Evolutionary conservation across 306 rosid genomes (phyloP), one percentile per base, ranked within the genome.

Genomic region (Lithocarpus polystachyus): DNA sequence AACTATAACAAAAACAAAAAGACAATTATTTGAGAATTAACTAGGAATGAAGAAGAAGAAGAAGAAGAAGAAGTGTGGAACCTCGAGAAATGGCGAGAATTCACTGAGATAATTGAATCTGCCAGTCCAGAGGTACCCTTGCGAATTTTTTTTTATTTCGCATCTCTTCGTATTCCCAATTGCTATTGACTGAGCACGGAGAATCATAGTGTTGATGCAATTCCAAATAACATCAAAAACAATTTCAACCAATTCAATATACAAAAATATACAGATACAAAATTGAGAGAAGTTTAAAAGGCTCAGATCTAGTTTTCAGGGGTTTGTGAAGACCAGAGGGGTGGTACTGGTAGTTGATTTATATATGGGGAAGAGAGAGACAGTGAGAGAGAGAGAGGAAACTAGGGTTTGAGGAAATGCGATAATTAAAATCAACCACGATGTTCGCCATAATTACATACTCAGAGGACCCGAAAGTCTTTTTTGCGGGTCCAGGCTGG

Each of bases 11-110:
- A 2, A 65, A 3, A 13, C 1, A 59, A 1, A 33, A 14, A 1
- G 17, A 9, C 54, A 72, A 17, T 20, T 37, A 35, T 40, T 17
- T 11, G 77, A 1, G 33, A 75, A 33, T 20, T 20, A 40, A 40
- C 17, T 20, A 19, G 6, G 64, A 43, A 51, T 2, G 8, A 64
- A 60, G 56, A 62, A 37, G 35, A 24, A 18, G 8, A 64, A 60
- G 56, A 62, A 37, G 35, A 24, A 18, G 67, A 56, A 6, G 79
- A 73, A 83, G 17, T 89, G 80, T 91, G 74, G 82, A 73, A 22
- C 93, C 86, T 84, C 90, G 88, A 91, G 93, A 89, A 89, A 89
- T 43, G 83, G 93, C 82, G 67, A 86, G 80, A 89, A 76, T 84
- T 88, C 82, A 89, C 14, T 56, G 2, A 35, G 1, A 18, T 67